Base-by-base conservation (phyloP, 225 moss, liverwort and hornwort genomes). In the Thuidium tamariscinum region DNA sequence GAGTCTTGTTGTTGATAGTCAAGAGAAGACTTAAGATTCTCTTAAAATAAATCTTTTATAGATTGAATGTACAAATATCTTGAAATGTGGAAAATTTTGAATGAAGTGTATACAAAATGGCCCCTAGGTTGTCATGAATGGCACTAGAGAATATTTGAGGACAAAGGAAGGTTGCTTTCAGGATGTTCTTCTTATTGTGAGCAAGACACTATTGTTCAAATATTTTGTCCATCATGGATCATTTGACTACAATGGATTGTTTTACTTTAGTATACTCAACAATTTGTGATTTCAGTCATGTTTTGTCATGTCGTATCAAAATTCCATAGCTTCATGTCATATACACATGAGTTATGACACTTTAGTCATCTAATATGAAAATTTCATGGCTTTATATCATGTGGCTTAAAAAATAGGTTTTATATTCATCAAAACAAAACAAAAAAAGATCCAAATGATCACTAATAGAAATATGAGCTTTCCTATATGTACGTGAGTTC, bases 31-130 rank as follows among this genome's bases (percentile, higher is more conserved):
- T 20, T 0, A 19, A 73, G 4, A 48, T 48, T 73, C 2, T 30
- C 9, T 11, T 10, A 2, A 0, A 9, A 19, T 5, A 1, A 1
- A 48, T 18, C 12, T 48, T 32, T 48, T 1, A 19, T 7, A 9
- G 7, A 48, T 32, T 2, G n/a, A n/a, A n/a, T n/a, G 0, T 32
- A 19, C 0, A 0, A 16, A 46, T 11, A 30, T 29, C 27, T 30
- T 6, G 30, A 48, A 71, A 29, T 32, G 0, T 32, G 29, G 0
- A 72, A 30, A 46, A 30, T 2, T 73, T 11, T 32, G 12, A 48
- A 19, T 32, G 48, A 11, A 0, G 0, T 32, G 2, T 48, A 20
- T 0, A 4, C 1, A 7, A 7, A 46, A 46, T 46, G 18, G 18
- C 10, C 0, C 2, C 1, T 17, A 5, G 10, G 10, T 10, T 71